A percentile compares a stretch with the other conserved stretches of the same genome.
These are phyloP conservation scores for Pseudocercospora crystallina DNA, from an alignment of 2,329 filamentous ascomycete species.

Conservation along the genomic window DNA sequence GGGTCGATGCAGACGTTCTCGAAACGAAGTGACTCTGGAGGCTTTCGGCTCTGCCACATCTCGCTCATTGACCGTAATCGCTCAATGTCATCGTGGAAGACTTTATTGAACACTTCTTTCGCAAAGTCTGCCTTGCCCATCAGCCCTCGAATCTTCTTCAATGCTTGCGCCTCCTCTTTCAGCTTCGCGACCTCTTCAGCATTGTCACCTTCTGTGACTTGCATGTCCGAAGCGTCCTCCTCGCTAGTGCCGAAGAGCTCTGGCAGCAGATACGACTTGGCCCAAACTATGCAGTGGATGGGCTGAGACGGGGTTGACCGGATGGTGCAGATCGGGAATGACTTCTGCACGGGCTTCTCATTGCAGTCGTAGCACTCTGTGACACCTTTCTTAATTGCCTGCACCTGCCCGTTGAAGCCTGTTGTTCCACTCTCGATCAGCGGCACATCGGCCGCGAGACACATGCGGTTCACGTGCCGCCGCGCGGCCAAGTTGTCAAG, in stretches of 20 bases:
- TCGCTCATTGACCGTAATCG: constrained; percentile 84
- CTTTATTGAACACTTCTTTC: constrained; percentile 84
- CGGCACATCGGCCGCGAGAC: constrained; percentile 83
- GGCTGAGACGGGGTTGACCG: constrained; percentile 93
- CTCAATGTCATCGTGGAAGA: constrained; percentile 81
- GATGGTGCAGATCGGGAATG: constrained; percentile 95
- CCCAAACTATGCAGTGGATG: constrained; percentile 99
- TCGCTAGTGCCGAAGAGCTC: constrained; percentile 93
- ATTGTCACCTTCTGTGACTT: constrained; percentile 82
- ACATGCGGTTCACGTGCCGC: constrained; percentile 97
- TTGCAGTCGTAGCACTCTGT: constrained; percentile 97
- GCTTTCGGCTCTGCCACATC: constrained; percentile 86
- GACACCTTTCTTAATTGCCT: constrained; percentile 82
- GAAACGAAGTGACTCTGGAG: constrained; percentile 73
- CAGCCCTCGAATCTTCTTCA: constrained; percentile 78
- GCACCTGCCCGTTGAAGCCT: constrained; percentile 95
- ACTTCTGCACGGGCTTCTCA: constrained; percentile 84
- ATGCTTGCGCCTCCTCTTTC: constrained; percentile 75
- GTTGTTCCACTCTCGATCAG: constrained; percentile 96
- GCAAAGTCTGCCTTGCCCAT: constrained; percentile 78
- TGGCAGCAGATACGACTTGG: constrained; percentile 90
- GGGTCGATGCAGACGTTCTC: constrained; percentile 45
- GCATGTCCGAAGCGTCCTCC: constrained; percentile 75
- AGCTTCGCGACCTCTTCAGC: constrained; percentile 85
- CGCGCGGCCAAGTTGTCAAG: constrained; percentile 93